Base-by-base conservation (phyloP, 2,329 filamentous ascomycete species). In the Epichloe coenophiala region DNA sequence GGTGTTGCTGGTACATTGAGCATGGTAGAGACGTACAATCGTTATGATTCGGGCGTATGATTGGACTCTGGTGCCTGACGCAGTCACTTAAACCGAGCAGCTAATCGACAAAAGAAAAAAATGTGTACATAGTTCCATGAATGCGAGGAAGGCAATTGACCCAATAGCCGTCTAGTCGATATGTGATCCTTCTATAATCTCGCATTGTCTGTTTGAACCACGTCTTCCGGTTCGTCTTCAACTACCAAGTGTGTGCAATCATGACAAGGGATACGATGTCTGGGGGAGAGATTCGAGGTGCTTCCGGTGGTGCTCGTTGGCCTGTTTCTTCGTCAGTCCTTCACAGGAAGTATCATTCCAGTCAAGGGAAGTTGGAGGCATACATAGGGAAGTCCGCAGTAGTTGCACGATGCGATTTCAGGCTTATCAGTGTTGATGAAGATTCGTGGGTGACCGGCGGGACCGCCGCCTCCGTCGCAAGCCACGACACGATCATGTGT, bases 401-500 rank as follows among this genome's bases (percentile, higher is more conserved):
- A 98, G 63, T 78, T 84, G 76, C 93, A 98, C 65, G 75, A 75
- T 69, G 81, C 80, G 61, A 98, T 95, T 74, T 97, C 83, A 42
- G 93, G 87, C 77, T 96, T 97, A 71, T 98, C 93, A 58, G 86
- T 84, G 72, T 98, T 98, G 79, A 98, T 98, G 68, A 89, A 98
- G 71, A 98, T 85, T 63, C 81, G 80, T 47, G 93, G 93, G 68
- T 98, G 93, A 42, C 93, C 93, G 50, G 87, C 73, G 35, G 90
- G 84, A 44, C 91, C 93, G 58, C 90, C 90, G 53, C 91, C 93
- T 52, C 93, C 93, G 62, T 97, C 90, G 66, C 93, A 98, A 43
- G 83, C 82, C 48, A 94, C 91, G 46, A 86, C 70, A 54, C 83
- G 80, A 56, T 87, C 78, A 65, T 95, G 84, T 53, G 84, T 87